Conservation (phyloP, 805 yeast species). For the Wickerhamiella siamensis region DNA sequence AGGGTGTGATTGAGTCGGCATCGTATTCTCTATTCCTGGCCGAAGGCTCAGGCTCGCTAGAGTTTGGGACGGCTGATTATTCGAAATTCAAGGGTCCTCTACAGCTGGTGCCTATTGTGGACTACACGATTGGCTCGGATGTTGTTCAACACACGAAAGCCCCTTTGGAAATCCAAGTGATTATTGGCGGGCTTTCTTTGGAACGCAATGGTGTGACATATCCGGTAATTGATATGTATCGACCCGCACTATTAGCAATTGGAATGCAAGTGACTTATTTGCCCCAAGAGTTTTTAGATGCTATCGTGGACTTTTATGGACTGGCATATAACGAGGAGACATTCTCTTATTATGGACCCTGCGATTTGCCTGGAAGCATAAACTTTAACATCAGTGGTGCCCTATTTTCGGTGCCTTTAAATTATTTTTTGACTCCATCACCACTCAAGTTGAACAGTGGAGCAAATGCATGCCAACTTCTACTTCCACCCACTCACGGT, state of each 20-base stretch:
- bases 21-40: conserved; percentile 36
- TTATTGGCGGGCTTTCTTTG: not conserved
- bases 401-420: not conserved
- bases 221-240: not conserved
- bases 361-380: not conserved
- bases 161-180: not conserved
- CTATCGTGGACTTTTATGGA: not conserved
- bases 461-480: not conserved
- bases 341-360: not conserved
- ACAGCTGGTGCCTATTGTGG: conserved; percentile 14
- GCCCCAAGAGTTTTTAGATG: not conserved
- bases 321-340: not conserved
- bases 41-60: conserved; percentile 7
- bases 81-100: conserved; percentile 31
- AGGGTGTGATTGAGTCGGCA: conserved; percentile 29
- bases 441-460: not conserved
- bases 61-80: conserved; percentile 38
- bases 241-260: not conserved
- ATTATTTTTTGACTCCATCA: not conserved
- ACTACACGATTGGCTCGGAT: not conserved
- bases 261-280: not conserved
- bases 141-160: not conserved
- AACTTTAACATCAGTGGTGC: not conserved
- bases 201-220: not conserved
- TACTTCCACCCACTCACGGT: not conserved